These are phyloP conservation scores for Gossypium longicalyx DNA, from an alignment of 345 rosid genomes.

Conservation along the genomic window DNA sequence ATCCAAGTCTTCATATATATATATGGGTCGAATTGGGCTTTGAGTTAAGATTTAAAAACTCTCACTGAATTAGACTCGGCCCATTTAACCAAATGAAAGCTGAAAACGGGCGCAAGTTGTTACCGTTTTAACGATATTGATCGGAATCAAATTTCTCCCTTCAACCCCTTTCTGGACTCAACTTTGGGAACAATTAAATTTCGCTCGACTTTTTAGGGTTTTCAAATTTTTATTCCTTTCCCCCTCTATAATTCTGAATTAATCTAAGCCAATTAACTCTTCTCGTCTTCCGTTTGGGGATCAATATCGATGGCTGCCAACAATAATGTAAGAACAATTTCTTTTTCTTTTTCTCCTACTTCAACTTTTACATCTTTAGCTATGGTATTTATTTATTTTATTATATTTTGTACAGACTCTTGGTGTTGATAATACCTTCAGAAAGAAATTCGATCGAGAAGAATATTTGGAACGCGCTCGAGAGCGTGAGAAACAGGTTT, in stretches of 20 bases:
- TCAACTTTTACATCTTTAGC: neutral
- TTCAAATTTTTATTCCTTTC: neutral
- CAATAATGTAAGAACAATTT: neutral
- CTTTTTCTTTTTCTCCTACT: neutral
- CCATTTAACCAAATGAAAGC: no score
- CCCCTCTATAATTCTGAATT: neutral
- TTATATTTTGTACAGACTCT: slow-evolving; percentile 29
- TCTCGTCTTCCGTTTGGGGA: neutral
- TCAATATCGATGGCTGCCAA: neutral
- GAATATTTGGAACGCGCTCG: slow-evolving; percentile 84
- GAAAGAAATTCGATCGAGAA: slow-evolving; percentile 77
- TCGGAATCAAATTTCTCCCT: neutral
- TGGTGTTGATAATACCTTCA: slow-evolving; percentile 83
- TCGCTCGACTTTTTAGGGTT: neutral
- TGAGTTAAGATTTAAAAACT: no score
- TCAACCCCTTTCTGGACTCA: neutral
- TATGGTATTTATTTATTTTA: neutral
- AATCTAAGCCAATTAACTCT: neutral
- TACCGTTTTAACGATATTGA: neutral
- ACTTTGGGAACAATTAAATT: neutral
- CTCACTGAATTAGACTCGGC: no score
- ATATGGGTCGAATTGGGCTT: no score
- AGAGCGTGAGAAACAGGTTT: slow-evolving; percentile 78
- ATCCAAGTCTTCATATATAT: no score
- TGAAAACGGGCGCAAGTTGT: neutral